These are phyloP conservation scores for Yarrowia yakushimensis DNA, from an alignment of 805 yeast genomes.

Conservation along the genomic window DNA sequence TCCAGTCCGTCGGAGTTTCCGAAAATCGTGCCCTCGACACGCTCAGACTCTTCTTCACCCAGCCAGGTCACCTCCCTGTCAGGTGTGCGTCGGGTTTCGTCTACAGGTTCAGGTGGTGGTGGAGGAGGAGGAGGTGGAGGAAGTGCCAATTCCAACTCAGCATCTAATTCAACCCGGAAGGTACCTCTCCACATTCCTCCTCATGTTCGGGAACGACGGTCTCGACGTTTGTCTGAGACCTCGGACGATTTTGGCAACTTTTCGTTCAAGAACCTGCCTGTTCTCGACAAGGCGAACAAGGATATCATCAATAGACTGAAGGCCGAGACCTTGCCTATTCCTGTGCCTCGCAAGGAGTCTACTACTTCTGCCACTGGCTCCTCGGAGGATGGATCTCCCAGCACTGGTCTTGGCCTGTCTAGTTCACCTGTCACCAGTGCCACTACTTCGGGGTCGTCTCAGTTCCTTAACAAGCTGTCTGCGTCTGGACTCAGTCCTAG, in stretches of 20 bases:
- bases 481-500: conserved; percentile 15
- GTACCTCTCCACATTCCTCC: conserved; percentile 52
- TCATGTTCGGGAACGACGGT: conserved; percentile 61
- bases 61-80: neutral
- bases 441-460: neutral
- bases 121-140: neutral
- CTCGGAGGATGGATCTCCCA: conserved; percentile 7
- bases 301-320: conserved; percentile 86
- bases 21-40: neutral
- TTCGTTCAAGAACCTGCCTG: conserved; percentile 81
- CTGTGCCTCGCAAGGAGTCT: conserved; percentile 14
- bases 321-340: conserved; percentile 58
- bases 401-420: conserved; percentile 4
- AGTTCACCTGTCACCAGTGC: conserved; percentile 14
- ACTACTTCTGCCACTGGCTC: conserved; percentile 3
- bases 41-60: neutral
- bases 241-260: conserved; percentile 78
- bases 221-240: conserved; percentile 63
- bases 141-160: neutral
- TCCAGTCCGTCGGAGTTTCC: conserved; percentile 8
- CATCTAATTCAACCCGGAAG: neutral
- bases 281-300: conserved; percentile 88
- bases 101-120: neutral
- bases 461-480: conserved; percentile 11
- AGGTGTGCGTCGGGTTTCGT: conserved; percentile 1